These are phyloP conservation scores for Exophiala lecanii-corni DNA, from an alignment of 2,329 filamentous ascomycete species.

Conservation along the genomic window DNA sequence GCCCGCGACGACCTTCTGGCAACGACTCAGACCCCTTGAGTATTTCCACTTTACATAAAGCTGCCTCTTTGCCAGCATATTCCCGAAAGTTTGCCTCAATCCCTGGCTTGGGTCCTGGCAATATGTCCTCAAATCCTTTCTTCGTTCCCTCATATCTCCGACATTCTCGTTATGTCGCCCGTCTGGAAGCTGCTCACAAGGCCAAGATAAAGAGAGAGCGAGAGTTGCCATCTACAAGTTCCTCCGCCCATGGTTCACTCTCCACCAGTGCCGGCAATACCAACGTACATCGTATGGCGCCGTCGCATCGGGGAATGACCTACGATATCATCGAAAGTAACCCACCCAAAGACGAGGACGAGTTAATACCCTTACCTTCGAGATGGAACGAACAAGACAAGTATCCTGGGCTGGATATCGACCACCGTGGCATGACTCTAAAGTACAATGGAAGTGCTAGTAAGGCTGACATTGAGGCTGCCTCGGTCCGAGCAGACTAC, in stretches of 20 bases:
- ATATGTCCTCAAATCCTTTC: conserved; percentile 48
- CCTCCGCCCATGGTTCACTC: conserved; percentile 42
- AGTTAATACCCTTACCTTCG: conserved; percentile 67
- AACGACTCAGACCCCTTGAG: conserved; percentile 45
- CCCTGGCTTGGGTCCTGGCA: conserved; percentile 26
- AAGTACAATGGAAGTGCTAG: conserved; percentile 54
- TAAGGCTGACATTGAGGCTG: conserved; percentile 68
- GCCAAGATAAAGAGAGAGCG: conserved; percentile 53
- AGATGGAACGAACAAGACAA: conserved; percentile 80
- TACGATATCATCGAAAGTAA: conserved; percentile 80
- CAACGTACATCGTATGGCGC: conserved; percentile 54
- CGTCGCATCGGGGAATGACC: conserved; percentile 70
- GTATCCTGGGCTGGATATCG: conserved; percentile 66
- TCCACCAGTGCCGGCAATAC: conserved; percentile 47
- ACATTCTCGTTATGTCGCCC: conserved; percentile 71
- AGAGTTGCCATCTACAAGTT: conserved; percentile 43
- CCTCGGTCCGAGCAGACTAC: conserved; percentile 74
- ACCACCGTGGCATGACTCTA: conserved; percentile 69
- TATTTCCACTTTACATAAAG: conserved; percentile 43
- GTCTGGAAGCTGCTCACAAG: conserved; percentile 66
- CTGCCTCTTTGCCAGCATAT: conserved; percentile 41
- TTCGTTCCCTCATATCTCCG: conserved; percentile 81
- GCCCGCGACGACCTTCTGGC: conserved; percentile 34
- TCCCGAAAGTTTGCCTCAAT: conserved; percentile 44
- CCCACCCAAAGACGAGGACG: conserved; percentile 57